Base-by-base conservation (phyloP, 345 rosid genomes). In the Erucastrum elatum region DNA sequence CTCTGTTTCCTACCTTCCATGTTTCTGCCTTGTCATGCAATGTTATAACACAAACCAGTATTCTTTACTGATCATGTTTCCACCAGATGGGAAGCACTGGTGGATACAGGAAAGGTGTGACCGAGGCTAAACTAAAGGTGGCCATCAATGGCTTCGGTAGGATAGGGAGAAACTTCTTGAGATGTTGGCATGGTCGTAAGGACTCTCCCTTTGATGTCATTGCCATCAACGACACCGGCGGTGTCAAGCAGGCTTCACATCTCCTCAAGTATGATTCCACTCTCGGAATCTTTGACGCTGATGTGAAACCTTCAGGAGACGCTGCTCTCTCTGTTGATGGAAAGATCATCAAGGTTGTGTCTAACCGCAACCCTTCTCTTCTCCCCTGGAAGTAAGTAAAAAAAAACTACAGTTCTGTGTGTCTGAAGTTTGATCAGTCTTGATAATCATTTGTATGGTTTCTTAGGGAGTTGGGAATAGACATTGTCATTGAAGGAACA, bases 181-280 rank as follows among this genome's bases (percentile, higher is more conserved):
- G 98, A 80, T 93, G 98, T 78, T 93, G 97, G 98, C 98, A 93
- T 6, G 98, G 98, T 1, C 89, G 98, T 70, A 89, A 90, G 77
- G 92, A 94, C 83, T 94, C 98, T 3, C 97, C 93, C 11, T 82
- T 94, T 15, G 98, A 94, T n/a, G 77, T 94, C 79, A 83, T 94
- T 74, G 98, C 90, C 84, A 91, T 94, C 77, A 94, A 80, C 17
- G 82, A 94, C 88, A 90, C 91, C 1, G 98, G 98, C 0, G 98
- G 98, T 72, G 88, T 94, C 66, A 94, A 91, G 87, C 97, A 94
- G 61, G 98, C 98, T 65, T 90, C 97, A 1, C 98, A 94, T 84
- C 96, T 94, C 55, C 98, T 94, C 80, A 94, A 94, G 82, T 94
- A 94, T 60, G 97, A 94, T 72, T 94, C 98, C 46, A 91, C 93